Evolutionary conservation across 1,284 basidiomycete genomes (phyloP), one percentile per base, ranked within the genome.

Genomic region (Ustilago tritici): DNA sequence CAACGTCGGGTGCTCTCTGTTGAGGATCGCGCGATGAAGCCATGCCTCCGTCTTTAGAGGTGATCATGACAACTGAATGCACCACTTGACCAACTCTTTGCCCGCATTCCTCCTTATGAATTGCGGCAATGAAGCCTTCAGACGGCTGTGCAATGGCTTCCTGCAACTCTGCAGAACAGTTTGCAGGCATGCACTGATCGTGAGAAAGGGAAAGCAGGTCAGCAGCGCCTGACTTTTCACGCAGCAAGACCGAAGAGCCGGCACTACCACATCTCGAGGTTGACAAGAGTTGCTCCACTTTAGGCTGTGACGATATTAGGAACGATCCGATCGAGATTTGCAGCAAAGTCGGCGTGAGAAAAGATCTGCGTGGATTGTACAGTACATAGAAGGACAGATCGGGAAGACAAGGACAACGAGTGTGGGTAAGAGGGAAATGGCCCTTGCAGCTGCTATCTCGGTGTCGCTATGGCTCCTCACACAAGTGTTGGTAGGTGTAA

Each of bases 391-490:
- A 19, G n/a, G 11, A 31, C 49, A 54, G 52, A 54, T 54, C 34
- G 52, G 52, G 7, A 6, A 23, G 52, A 54, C 32, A 17, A 36
- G 52, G 19, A 32, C 28, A 31, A 15, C 52, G 10, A n/a, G 52
- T 54, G 52, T 54, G 52, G 52, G 32, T 54, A 36, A 36, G 19
- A 54, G n/a, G 4, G n/a, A 3, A 28, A 19, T 31, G 52, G n/a
- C 52, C 52, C 34, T 54, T 54, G 52, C 52, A 54, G 52, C 15
- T 15, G 28, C 12, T 15, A 34, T 15, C 28, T 4, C 5, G 49
- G 8, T 49, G n/a, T 28, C 40, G 40, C 40, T 17, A 17, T 15
- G 40, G 15, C n/a, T 28, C 40, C 6, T 41, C 40, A 17, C 14
- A 41, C 23, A 28, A 3, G 23, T 28, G 23, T 28, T 28, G 23